Evolutionary conservation across 2,329 filamentous ascomycete species (phyloP).

Genomic region (Fusarium virguliforme): DNA sequence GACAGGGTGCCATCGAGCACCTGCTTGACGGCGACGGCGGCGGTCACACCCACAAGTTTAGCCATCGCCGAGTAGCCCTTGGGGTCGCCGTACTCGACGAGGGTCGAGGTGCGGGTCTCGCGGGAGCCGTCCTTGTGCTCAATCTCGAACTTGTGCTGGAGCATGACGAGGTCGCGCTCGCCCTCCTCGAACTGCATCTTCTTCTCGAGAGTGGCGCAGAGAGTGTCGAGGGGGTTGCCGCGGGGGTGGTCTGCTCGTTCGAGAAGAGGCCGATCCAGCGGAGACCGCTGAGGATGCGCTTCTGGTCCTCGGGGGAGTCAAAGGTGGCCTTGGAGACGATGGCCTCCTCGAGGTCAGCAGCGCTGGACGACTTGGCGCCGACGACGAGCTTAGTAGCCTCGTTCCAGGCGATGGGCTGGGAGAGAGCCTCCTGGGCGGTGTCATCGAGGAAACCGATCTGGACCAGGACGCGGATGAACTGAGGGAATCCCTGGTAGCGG

Average conservation of each 20-base stretch:
- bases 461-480: slow-evolving; percentile 89
- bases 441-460: slow-evolving; percentile 92
- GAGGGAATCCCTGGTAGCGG: slow-evolving; percentile 89
- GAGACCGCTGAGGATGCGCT: slow-evolving; percentile 79
- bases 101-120: slow-evolving; percentile 85
- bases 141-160: slow-evolving; percentile 76
- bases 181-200: slow-evolving; percentile 78
- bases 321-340: slow-evolving; percentile 77
- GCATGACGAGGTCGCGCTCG: slow-evolving; percentile 74
- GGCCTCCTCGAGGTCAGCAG: slow-evolving; percentile 80
- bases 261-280: slow-evolving; percentile 68
- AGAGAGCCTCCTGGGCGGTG: slow-evolving; percentile 67
- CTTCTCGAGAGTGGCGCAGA: slow-evolving; percentile 75
- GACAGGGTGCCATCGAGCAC: slow-evolving; percentile 82
- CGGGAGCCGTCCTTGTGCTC: slow-evolving; percentile 75
- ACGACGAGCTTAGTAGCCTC: slow-evolving; percentile 87
- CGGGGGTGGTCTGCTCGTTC: slow-evolving; percentile 71
- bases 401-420: slow-evolving; percentile 82
- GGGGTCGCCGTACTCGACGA: slow-evolving; percentile 86
- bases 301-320: slow-evolving; percentile 71
- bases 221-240: slow-evolving; percentile 78
- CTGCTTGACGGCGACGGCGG: slow-evolving; percentile 75
- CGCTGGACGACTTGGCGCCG: slow-evolving; percentile 75
- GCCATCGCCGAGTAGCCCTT: slow-evolving; percentile 89
- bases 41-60: slow-evolving; percentile 82